A percentile compares a stretch with the other conserved stretches of the same genome.
Conservation (phyloP, 305 asterid genomes). For the Fraxinus baroniana region DNA sequence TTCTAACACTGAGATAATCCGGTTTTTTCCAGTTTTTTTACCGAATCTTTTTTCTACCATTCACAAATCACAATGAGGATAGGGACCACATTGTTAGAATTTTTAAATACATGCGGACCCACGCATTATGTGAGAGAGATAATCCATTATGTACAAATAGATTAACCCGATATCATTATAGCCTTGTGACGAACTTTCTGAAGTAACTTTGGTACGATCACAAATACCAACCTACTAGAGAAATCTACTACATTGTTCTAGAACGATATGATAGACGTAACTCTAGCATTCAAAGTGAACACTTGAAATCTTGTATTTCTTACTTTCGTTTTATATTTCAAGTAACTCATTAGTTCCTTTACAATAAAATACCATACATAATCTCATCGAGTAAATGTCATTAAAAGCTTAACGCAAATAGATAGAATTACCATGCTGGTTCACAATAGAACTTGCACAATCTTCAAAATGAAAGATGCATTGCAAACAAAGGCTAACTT, state of each 20-base stretch:
- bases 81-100: too few relatives aligned
- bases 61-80: too few relatives aligned
- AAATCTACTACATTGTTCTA: background rate
- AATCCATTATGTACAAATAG: too few relatives aligned
- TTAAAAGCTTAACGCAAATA: background rate
- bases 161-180: background rate
- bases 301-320: background rate
- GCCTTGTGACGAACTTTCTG: background rate
- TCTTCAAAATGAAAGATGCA: background rate
- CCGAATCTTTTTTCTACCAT: too few relatives aligned
- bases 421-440: background rate
- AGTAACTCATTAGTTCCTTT: background rate
- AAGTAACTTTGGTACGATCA: background rate
- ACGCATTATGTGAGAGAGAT: too few relatives aligned
- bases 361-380: background rate
- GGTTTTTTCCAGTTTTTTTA: too few relatives aligned
- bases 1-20: too few relatives aligned
- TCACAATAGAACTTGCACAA: background rate
- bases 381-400: background rate
- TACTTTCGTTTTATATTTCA: too few relatives aligned
- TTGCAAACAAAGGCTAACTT: background rate
- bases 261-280: background rate
- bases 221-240: background rate
- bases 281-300: conserved; percentile 19
- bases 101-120: too few relatives aligned